Evolutionary conservation across 2,329 filamentous ascomycete species (phyloP).

Genomic region (Trichoderma aggressivum): DNA sequence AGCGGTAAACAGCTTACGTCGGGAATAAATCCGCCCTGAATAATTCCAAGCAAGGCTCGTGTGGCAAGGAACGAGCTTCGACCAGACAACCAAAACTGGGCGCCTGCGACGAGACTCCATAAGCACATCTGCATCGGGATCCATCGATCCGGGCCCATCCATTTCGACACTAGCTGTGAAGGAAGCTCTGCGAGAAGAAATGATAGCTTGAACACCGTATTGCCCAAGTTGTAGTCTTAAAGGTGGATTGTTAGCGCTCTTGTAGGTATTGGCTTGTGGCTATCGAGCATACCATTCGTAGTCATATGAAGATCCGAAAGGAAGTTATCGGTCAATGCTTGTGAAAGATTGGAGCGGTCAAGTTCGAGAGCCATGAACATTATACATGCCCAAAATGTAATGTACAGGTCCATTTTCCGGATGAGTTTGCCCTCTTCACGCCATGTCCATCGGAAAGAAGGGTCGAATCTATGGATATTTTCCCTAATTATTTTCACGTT

Average conservation of each 20-base stretch:
- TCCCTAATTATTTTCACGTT: slow-evolving; percentile 36
- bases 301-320: slow-evolving; percentile 40
- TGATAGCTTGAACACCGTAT: slow-evolving; percentile 31
- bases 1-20: slow-evolving; percentile 30
- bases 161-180: slow-evolving; percentile 58
- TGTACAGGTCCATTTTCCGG: slow-evolving; percentile 40
- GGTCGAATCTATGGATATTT: slow-evolving; percentile 57
- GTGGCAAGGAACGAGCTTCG: slow-evolving; percentile 38
- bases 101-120: slow-evolving; percentile 52
- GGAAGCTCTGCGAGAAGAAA: slow-evolving; percentile 45
- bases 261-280: too few relatives aligned
- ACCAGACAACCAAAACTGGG: slow-evolving; percentile 43
- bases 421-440: slow-evolving; percentile 55
- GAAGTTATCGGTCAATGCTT: slow-evolving; percentile 49
- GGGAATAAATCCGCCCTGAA: slow-evolving; percentile 47
- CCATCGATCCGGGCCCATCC: slow-evolving; percentile 56
- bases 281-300: slow-evolving; percentile 27
- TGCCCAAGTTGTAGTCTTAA: slow-evolving; percentile 35
- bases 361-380: slow-evolving; percentile 53
- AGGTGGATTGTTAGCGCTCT: neutral
- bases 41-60: slow-evolving; percentile 38
- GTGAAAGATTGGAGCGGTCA: slow-evolving; percentile 45
- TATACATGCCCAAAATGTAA: slow-evolving; percentile 40
- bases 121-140: slow-evolving; percentile 56
- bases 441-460: slow-evolving; percentile 52